A percentile compares a stretch with the other conserved stretches of the same genome.
These are phyloP conservation scores for Candida palmyrensis DNA, from an alignment of 805 yeast genomes.

Conservation along the genomic window DNA sequence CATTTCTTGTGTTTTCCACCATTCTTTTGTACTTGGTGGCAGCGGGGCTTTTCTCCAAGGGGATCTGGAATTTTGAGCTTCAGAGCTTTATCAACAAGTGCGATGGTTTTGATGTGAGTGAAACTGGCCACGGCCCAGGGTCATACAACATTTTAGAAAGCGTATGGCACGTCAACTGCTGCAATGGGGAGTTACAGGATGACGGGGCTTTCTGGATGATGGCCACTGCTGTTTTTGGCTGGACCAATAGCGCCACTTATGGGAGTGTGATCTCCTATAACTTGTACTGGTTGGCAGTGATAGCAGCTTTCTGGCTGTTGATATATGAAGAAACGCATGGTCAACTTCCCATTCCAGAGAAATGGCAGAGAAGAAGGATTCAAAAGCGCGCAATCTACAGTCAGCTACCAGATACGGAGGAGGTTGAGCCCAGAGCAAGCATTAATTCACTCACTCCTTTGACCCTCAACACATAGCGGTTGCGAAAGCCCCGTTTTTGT, in stretches of 20 bases:
- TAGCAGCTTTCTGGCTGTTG: conserved; percentile 23
- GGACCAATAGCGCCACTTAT: conserved; percentile 89
- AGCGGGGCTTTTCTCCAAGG: conserved; percentile 41
- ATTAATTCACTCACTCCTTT: conserved; percentile 1
- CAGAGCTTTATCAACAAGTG: conserved; percentile 33
- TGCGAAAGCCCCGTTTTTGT: no score
- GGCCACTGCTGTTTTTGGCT: conserved; percentile 74
- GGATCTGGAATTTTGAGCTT: conserved; percentile 40
- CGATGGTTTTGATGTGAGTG: conserved; percentile 38
- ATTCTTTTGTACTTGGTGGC: conserved; percentile 39
- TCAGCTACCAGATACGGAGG: neutral
- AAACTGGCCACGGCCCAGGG: conserved; percentile 44
- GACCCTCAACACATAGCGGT: no score
- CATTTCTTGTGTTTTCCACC: conserved; percentile 33
- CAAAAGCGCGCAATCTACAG: conserved; percentile 15
- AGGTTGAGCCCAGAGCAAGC: conserved; percentile 1
- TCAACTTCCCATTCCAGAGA: conserved; percentile 32
- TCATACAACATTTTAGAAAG: conserved; percentile 36
- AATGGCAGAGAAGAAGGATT: conserved; percentile 35
- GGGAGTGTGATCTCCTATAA: conserved; percentile 36
- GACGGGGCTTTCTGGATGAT: conserved; percentile 44
- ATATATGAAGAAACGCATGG: conserved; percentile 36
- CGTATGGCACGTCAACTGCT: conserved; percentile 45
- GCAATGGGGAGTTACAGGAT: conserved; percentile 37
- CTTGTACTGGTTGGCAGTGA: conserved; percentile 33